A percentile compares a stretch with the other conserved stretches of the same genome.
These are phyloP conservation scores for Lodderomyces margitis DNA, from an alignment of 1,139 yeast genomes.

Conservation along the genomic window DNA sequence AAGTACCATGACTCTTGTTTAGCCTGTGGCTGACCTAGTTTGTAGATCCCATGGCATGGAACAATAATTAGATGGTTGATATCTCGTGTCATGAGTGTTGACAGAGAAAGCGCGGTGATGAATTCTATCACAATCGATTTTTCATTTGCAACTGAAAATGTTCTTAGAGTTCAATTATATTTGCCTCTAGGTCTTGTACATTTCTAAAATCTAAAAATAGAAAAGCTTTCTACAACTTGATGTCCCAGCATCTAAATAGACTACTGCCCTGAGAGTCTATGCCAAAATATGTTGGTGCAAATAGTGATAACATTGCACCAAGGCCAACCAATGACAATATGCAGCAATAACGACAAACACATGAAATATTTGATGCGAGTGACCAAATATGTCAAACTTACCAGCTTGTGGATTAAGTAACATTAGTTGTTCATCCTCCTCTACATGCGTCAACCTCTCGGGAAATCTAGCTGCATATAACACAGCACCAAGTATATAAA, in stretches of 20 bases:
- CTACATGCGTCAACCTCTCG: conserved; percentile 67
- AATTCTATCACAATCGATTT: neutral
- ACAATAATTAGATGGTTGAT: conserved; percentile 42
- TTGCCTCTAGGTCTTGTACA: too few relatives aligned
- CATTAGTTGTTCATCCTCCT: conserved; percentile 21
- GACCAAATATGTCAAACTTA: conserved; percentile 68
- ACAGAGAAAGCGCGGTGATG: neutral
- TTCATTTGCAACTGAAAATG: neutral
- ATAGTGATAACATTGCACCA: conserved; percentile 57
- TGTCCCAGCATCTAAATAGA: too few relatives aligned
- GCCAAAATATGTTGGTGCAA: conserved; percentile 32
- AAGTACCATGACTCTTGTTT: conserved; percentile 56
- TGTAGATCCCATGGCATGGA: conserved; percentile 74
- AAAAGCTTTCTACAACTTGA: too few relatives aligned
- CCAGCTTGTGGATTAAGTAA: conserved; percentile 24
- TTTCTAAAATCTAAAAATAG: too few relatives aligned
- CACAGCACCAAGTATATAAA: conserved; percentile 76
- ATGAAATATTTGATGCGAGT: conserved; percentile 89
- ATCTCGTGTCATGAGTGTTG: neutral
- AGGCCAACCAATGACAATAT: conserved; percentile 65
- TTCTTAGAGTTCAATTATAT: too few relatives aligned
- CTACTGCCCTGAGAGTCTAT: too few relatives aligned
- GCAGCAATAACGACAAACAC: conserved; percentile 81
- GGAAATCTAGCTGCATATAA: conserved; percentile 80
- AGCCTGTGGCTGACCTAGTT: conserved; percentile 19